A percentile compares a stretch with the other conserved stretches of the same genome.
These are phyloP conservation scores for Camelina laxa DNA, from an alignment of 345 rosid species.

Conservation along the genomic window DNA sequence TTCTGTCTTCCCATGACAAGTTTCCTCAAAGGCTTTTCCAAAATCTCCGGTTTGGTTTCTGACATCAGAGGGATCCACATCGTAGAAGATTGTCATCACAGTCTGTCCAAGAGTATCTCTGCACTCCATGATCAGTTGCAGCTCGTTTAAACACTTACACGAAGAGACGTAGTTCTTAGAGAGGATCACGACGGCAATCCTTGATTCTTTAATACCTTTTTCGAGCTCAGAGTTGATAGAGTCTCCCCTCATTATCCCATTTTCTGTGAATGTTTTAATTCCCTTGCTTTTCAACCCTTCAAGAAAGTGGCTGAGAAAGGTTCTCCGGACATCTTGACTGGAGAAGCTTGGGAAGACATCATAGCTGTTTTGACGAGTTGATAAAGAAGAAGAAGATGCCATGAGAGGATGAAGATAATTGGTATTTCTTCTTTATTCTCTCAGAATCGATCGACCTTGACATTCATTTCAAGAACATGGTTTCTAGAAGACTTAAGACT, in stretches of 20 bases:
- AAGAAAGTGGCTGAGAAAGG: slow-evolving; percentile 27
- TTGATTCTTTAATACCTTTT: slow-evolving; percentile 19
- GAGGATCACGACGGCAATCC: slow-evolving; percentile 13
- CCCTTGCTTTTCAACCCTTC: slow-evolving; percentile 3
- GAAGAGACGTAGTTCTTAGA: slow-evolving; percentile 31
- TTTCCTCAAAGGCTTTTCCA: not conserved
- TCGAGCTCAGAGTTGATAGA: not conserved
- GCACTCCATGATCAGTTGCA: slow-evolving; percentile 25
- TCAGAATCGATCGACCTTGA: no score
- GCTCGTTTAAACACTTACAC: slow-evolving; percentile 21
- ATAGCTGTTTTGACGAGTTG: slow-evolving; percentile 1
- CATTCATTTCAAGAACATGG: no score
- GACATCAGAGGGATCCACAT: slow-evolving; percentile 20
- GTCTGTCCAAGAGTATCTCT: not conserved
- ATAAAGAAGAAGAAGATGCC: no score
- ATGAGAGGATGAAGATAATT: no score
- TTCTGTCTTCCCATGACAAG: not conserved
- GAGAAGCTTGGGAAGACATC: slow-evolving; percentile 36
- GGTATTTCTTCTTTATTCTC: no score
- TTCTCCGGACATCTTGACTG: slow-evolving; percentile 21
- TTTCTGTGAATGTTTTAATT: not conserved
- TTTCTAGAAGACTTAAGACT: no score
- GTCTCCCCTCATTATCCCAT: slow-evolving; percentile 8
- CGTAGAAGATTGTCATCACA: slow-evolving; percentile 25
- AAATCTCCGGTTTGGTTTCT: slow-evolving; percentile 25